A percentile compares a stretch with the other conserved stretches of the same genome.
These are phyloP conservation scores for Poteriospumella lacustris DNA, from an alignment of 108 stramenopile species.

Conservation along the genomic window DNA sequence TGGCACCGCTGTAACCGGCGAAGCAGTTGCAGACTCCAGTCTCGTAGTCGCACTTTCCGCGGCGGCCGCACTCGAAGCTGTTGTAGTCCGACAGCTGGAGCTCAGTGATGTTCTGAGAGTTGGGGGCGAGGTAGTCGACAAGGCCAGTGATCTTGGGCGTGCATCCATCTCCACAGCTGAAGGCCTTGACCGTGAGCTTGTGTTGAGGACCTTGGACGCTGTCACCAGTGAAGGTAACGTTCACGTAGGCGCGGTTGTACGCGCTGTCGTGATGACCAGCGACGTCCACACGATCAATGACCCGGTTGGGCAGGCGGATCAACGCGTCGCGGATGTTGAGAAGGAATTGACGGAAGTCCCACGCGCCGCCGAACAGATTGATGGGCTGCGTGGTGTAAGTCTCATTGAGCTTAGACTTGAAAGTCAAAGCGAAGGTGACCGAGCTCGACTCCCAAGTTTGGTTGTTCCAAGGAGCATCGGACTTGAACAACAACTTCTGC, in stretches of 20 bases:
- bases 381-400: slow-evolving; percentile 60
- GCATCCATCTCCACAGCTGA: slow-evolving; percentile 54
- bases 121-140: neutral
- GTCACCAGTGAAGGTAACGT: slow-evolving; percentile 52
- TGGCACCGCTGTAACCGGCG: slow-evolving; percentile 29
- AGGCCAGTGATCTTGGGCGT: slow-evolving; percentile 53
- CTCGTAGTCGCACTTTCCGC: slow-evolving; percentile 37
- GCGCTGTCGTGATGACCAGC: slow-evolving; percentile 12
- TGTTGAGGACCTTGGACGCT: slow-evolving; percentile 56
- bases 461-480: neutral
- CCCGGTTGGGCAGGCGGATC: slow-evolving; percentile 55
- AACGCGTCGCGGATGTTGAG: slow-evolving; percentile 40
- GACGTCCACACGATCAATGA: slow-evolving; percentile 58
- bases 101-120: neutral
- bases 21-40: slow-evolving; percentile 45
- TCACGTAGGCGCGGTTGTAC: slow-evolving; percentile 1
- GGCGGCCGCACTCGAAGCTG: slow-evolving; percentile 38
- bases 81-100: neutral
- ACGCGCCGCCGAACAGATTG: slow-evolving; percentile 20
- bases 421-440: slow-evolving; percentile 52
- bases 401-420: slow-evolving; percentile 59
- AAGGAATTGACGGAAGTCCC: slow-evolving; percentile 6
- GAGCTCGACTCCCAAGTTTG: neutral
- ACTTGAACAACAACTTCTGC: neutral
- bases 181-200: slow-evolving; percentile 50